Base-by-base conservation (phyloP, 805 yeast species). In the Myxozyma monticola region DNA sequence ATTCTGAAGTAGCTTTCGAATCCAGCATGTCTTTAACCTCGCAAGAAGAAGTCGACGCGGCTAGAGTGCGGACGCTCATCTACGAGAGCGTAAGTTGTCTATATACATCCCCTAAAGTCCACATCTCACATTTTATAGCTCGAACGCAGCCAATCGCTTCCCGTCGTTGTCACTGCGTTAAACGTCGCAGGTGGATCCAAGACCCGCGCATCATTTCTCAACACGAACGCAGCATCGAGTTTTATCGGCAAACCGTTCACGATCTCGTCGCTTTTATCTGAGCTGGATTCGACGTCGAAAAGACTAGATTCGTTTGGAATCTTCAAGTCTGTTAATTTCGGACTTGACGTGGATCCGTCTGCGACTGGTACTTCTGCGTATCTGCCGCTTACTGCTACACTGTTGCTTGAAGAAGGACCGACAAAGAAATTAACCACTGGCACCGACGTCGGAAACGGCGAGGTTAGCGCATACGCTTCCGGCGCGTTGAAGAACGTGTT, bases 391-490 rank as follows among this genome's bases (percentile, higher is more conserved):
- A 51, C 37, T 7, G 62, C 63, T 1, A 51, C 57, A 1, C 42
- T 67, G 10, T 35, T 45, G 31, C 50, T 68, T 14, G 45, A 56
- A 2, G 65, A 66, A 10, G 77, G 77, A 3, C 88, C 88, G 60
- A 76, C 78, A 58, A 85, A 89, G 60, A 76, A 78, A 52, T 90
- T 95, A 45, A 86, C 85, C 61, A 87, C 97, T 0, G 99, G 99
- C 3, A 93, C 98, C 1, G 90, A 89, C 67, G 79, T 93, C 6
- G 98, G 98, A 1, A 91, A 93, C 64, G 96, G 96, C 28, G 98
- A 93, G 71, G 99, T 97, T 26, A 93, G 87, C 64, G 98, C 97
- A 1, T 89, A 90, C 63, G 75, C 88, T 40, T 83, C 87, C 28
- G 79, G 90, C 48, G 89, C 81, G 66, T 71, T 74, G 51, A 67